Evolutionary conservation across 1,284 basidiomycete genomes (phyloP).

Genomic region (Cerioporus squamosus): DNA sequence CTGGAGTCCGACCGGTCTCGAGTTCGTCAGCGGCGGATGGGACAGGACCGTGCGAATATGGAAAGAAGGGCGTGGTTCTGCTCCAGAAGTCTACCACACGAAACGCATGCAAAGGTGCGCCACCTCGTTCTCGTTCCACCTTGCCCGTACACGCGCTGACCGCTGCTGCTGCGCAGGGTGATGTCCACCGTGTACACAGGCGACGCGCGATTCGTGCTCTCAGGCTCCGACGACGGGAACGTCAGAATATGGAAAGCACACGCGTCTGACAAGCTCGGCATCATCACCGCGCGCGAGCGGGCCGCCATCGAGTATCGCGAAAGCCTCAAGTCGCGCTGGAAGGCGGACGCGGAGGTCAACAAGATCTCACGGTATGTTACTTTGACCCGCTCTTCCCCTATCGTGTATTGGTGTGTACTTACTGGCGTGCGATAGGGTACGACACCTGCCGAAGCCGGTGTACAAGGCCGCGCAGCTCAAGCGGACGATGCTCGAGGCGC

Average conservation of each 20-base stretch:
- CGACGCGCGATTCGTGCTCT: constrained; percentile 92
- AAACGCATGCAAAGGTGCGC: constrained; percentile 96
- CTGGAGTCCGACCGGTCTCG: constrained; percentile 95
- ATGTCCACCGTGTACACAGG: constrained; percentile 82
- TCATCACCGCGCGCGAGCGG: constrained; percentile 90
- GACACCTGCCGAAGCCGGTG: constrained; percentile 91
- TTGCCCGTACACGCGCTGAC: constrained; percentile 23
- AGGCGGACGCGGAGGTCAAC: constrained; percentile 80
- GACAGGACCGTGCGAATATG: constrained; percentile 95
- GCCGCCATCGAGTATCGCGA: constrained; percentile 94
- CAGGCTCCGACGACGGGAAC: constrained; percentile 97
- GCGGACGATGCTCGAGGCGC: constrained; percentile 90
- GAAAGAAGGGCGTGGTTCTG: constrained; percentile 85
- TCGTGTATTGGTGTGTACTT: constrained; percentile 1
- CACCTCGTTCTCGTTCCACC: too few relatives aligned
- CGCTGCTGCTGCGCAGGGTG: constrained; percentile 49
- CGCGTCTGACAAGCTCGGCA: constrained; percentile 91
- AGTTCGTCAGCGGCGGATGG: constrained; percentile 96
- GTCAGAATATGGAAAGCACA: constrained; percentile 96
- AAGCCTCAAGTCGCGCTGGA: constrained; percentile 89
- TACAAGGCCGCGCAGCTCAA: constrained; percentile 90
- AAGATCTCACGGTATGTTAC: constrained; percentile 75
- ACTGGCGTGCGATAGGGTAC: constrained; percentile 54
- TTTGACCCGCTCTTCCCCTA: neutral
- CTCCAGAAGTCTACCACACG: constrained; percentile 94